Conservation (phyloP, 2,329 filamentous ascomycete genomes). For the Acrocalymma vagum region DNA sequence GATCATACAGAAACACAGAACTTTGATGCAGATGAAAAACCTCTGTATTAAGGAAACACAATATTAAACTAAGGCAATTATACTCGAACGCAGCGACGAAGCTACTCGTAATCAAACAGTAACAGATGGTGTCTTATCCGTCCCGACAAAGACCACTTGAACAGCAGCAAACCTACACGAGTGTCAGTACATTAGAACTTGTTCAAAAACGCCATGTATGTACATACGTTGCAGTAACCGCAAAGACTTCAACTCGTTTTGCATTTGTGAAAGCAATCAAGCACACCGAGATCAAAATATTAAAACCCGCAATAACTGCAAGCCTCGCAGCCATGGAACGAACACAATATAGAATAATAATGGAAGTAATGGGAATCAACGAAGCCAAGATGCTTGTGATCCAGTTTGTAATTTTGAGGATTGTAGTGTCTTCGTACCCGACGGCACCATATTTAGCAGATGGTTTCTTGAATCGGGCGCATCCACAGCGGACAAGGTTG, state of each 20-base stretch:
- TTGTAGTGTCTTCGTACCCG: conserved; percentile 5
- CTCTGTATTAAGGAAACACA: too few species aligned
- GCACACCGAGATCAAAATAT: conserved; percentile 10
- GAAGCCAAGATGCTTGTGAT: conserved; percentile 15
- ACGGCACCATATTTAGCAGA: conserved; percentile 12
- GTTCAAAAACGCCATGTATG: not conserved
- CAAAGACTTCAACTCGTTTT: conserved; percentile 15
- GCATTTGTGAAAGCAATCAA: conserved; percentile 12
- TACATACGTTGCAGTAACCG: conserved; percentile 15
- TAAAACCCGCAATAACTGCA: conserved; percentile 12
- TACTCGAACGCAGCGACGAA: too few species aligned
- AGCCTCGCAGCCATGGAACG: conserved; percentile 8
- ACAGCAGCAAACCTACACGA: conserved; percentile 9
- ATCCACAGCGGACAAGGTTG: too few species aligned
- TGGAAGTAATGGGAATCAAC: conserved; percentile 14
- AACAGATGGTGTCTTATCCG: too few species aligned
- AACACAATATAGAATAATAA: conserved; percentile 10
- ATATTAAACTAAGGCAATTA: too few species aligned
- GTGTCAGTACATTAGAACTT: not conserved
- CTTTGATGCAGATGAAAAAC: too few species aligned
- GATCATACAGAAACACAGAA: too few species aligned
- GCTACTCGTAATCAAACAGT: too few species aligned
- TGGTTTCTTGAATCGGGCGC: too few species aligned
- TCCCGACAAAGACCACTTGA: conserved; percentile 13
- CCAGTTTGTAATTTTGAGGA: conserved; percentile 15